Evolutionary conservation across 169 alveolate species (phyloP).

Genomic region (Pseudocohnilembus persalinus): DNA sequence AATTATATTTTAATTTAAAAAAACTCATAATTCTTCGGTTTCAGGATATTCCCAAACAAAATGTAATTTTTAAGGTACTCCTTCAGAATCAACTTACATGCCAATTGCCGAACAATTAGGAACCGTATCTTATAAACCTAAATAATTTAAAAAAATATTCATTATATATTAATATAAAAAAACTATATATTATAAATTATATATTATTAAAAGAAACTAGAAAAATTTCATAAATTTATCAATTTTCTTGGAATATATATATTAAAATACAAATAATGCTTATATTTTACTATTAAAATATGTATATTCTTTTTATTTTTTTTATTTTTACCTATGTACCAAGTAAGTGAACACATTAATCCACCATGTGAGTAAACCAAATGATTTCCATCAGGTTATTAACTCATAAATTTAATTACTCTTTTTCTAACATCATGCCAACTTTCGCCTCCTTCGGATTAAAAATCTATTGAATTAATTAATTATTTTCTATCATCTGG

Average conservation of each 20-base stretch:
- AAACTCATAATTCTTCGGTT: not conserved
- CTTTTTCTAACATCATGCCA: constrained; percentile 62
- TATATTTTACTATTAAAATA: too few species aligned
- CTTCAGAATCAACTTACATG: constrained; percentile 25
- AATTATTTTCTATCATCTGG: constrained; percentile 47
- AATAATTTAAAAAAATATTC: too few species aligned
- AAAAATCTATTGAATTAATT: constrained; percentile 44
- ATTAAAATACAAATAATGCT: too few species aligned
- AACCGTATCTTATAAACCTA: constrained; percentile 35
- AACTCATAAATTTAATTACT: constrained; percentile 41
- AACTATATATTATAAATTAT: too few species aligned
- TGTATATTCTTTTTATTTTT: too few species aligned
- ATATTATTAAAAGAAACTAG: too few species aligned
- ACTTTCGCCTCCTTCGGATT: constrained; percentile 73
- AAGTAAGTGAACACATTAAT: constrained; percentile 58
- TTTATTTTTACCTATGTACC: too few species aligned
- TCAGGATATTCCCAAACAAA: not conserved
- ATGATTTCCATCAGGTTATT: constrained; percentile 22
- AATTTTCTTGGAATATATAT: too few species aligned
- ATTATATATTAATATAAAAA: too few species aligned
- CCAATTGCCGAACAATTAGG: constrained; percentile 49
- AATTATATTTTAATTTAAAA: too few species aligned
- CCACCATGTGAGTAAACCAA: constrained; percentile 78
- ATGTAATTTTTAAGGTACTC: not conserved
- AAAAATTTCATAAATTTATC: too few species aligned